Evolutionary conservation across 148 eudicot genomes (phyloP).

Genomic region (Rhododendron williamsianum): DNA sequence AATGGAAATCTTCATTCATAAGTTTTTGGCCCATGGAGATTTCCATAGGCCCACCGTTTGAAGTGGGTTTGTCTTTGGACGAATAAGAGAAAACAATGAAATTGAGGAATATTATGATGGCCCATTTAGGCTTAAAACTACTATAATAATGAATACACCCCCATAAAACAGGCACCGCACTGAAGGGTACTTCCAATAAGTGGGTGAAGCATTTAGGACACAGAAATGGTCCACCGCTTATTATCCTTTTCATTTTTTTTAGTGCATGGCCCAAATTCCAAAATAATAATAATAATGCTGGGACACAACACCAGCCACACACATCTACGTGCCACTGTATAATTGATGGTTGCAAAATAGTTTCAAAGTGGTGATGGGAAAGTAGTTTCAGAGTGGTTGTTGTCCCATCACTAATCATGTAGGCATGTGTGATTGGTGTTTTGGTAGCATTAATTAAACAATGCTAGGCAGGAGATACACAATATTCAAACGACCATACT

Average conservation of each 20-base stretch:
- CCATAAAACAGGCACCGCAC: neutral
- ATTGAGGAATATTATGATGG: neutral
- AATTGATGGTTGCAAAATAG: too few relatives aligned
- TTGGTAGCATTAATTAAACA: too few relatives aligned
- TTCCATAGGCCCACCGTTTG: neutral
- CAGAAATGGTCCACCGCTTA: neutral
- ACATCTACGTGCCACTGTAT: too few relatives aligned
- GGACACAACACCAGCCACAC: too few relatives aligned
- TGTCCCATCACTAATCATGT: too few relatives aligned
- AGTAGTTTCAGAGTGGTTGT: too few relatives aligned
- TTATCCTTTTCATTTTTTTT: neutral
- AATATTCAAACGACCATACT: too few relatives aligned
- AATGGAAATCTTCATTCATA: neutral
- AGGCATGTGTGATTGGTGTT: too few relatives aligned
- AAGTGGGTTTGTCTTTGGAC: neutral
- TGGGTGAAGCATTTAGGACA: neutral
- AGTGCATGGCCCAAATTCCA: neutral
- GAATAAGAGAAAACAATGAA: too few relatives aligned
- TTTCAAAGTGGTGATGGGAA: too few relatives aligned
- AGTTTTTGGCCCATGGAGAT: neutral
- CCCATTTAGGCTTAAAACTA: neutral
- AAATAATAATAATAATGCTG: too few relatives aligned
- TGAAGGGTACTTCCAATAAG: neutral
- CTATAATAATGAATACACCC: neutral
- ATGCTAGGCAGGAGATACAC: too few relatives aligned